Base-by-base conservation (phyloP, 139 green algal genomes). In the Chlamydomonas incerta region DNA sequence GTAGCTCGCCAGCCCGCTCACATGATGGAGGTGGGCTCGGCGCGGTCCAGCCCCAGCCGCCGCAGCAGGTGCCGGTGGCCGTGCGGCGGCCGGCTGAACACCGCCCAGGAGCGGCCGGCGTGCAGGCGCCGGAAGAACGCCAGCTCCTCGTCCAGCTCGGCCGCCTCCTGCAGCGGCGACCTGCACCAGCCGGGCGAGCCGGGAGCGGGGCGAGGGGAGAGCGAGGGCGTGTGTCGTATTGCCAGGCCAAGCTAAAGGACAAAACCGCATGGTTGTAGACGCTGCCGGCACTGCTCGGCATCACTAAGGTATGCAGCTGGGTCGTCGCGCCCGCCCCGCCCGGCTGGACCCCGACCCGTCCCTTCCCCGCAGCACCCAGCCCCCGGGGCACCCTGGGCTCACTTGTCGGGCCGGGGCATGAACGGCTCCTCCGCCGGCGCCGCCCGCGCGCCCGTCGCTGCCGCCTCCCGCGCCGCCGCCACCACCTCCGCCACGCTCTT, bases 81-180 rank as follows among this genome's bases (percentile, higher is more conserved):
- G 41, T 33, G 9, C 10, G 55, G 23, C 11, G 60, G 41, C 37
- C 60, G 37, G 3, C 71, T 66, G 58, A 87, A 80, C 58, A 81
- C 18, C 13, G 52, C 74, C 83, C 80, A 88, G 66, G 72, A 71
- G 63, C 74, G 83, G 33, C 6, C 65, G 55, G 57, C n/a, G 74
- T 88, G 77, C 65, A 88, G 24, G 9, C 66, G 66, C 47, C 37
- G 52, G 74, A 83, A 88, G 63, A 88, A 80, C 21, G 71, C 74
- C 33, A 58, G 35, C 50, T 83, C 83, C 66, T 80, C 50, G 24
- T 83, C 83, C 34, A 84, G 50, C 58, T 87, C 71, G 6, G 35
- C 63, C 2, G 82, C 82, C 82, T 69, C 58, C 69, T 87, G 41
- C 50, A 82, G 52, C 15, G 69, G 26, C 37, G 28, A 46, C 55